phyloP scores from a whole-genome alignment of 768 basidiomycete genomes.

The Xerocomellus amylosporus region DNA sequence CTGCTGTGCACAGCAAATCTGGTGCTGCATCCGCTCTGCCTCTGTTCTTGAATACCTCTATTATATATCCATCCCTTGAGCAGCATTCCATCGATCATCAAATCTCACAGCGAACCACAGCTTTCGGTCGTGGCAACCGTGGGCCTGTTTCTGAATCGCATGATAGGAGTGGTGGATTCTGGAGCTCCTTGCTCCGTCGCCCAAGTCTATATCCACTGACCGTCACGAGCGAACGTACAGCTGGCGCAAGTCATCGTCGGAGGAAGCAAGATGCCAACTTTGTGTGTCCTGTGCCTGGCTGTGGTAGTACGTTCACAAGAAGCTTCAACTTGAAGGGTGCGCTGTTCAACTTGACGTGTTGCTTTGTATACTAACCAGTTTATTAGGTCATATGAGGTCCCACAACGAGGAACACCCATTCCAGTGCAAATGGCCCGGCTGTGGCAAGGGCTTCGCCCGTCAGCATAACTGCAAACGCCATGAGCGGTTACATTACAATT shows the following conservation, averaged over 20 bases:
- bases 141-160: too few relatives aligned
- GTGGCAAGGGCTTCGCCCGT: slow-evolving; percentile 89
- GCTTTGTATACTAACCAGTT: slow-evolving; percentile 8
- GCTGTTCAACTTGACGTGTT: slow-evolving; percentile 19
- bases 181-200: too few relatives aligned
- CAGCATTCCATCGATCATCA: too few relatives aligned
- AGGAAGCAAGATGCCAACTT: slow-evolving; percentile 89
- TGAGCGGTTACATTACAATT: slow-evolving; percentile 90
- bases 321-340: slow-evolving; percentile 91
- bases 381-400: slow-evolving; percentile 83
- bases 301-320: slow-evolving; percentile 85
- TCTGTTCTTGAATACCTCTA: too few relatives aligned
- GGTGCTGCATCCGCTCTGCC: too few relatives aligned
- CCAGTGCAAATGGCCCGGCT: slow-evolving; percentile 92
- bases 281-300: slow-evolving; percentile 75
- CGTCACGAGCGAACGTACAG: slow-evolving; percentile 79
- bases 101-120: too few relatives aligned
- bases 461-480: slow-evolving; percentile 98
- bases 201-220: too few relatives aligned
- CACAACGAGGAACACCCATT: slow-evolving; percentile 96
- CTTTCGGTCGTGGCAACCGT: too few relatives aligned
- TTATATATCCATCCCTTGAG: too few relatives aligned
- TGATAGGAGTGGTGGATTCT: too few relatives aligned
- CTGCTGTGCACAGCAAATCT: too few relatives aligned
- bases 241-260: slow-evolving; percentile 79